Evolutionary conservation across 148 eudicot species (phyloP).

Genomic region (Arbutus unedo): DNA sequence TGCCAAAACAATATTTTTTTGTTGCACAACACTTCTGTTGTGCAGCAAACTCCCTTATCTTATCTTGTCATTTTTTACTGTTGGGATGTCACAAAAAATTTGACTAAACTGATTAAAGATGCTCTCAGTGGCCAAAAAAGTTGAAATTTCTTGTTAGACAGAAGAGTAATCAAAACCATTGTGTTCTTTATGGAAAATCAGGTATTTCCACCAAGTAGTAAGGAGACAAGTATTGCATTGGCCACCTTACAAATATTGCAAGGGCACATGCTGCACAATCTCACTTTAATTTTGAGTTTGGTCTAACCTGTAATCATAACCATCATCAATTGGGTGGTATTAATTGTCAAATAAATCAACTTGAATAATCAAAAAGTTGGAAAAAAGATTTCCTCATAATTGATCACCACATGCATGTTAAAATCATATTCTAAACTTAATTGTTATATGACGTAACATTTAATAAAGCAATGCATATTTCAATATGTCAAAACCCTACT

Average conservation of each 20-base stretch:
- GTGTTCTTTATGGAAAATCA: not conserved
- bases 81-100: too few species aligned
- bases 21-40: too few species aligned
- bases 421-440: not conserved
- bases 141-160: not conserved
- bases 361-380: not conserved
- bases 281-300: not conserved
- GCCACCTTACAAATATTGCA: not conserved
- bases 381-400: not conserved
- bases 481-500: not conserved
- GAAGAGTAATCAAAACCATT: too few species aligned
- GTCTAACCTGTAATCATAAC: constrained; percentile 10
- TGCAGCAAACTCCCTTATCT: too few species aligned
- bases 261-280: not conserved
- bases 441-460: not conserved
- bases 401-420: not conserved
- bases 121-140: not conserved
- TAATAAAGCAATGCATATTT: not conserved
- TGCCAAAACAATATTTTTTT: too few species aligned
- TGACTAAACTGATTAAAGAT: too few species aligned
- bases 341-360: not conserved
- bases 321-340: not conserved
- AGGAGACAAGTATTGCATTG: not conserved
- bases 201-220: not conserved
- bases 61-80: too few species aligned